Conservation (phyloP, 768 basidiomycete species). For the Kwoniella europaea region DNA sequence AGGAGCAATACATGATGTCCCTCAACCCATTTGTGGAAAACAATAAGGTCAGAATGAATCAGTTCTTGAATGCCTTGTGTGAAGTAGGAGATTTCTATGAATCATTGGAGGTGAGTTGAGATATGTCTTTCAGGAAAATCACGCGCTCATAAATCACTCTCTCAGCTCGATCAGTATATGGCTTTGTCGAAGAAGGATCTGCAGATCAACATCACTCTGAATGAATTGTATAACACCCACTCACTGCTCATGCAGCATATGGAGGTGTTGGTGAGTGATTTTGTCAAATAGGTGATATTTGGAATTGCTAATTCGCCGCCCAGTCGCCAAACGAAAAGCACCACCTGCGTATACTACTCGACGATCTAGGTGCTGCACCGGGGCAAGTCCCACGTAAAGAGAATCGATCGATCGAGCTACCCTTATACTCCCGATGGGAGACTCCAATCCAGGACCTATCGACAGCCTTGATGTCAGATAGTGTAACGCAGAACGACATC, state of each 20-base stretch:
- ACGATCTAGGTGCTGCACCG: conserved; percentile 92
- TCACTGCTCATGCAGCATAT: conserved; percentile 92
- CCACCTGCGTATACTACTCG: conserved; percentile 92
- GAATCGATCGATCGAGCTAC: conserved; percentile 89
- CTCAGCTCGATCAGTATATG: conserved; percentile 99
- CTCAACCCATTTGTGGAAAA: conserved; percentile 98
- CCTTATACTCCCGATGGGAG: conserved; percentile 97
- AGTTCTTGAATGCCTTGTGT: conserved; percentile 93
- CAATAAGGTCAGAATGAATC: conserved; percentile 97
- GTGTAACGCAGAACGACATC: conserved; percentile 97
- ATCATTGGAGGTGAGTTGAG: conserved; percentile 78
- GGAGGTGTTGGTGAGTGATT: conserved; percentile 77
- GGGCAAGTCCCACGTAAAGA: conserved; percentile 97
- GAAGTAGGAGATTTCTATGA: conserved; percentile 99
- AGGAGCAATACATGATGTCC: conserved; percentile 98
- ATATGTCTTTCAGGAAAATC: too few species aligned
- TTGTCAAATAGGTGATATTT: not conserved
- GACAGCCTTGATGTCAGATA: conserved; percentile 83
- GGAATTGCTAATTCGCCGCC: conserved; percentile 9
- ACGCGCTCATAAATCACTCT: not conserved
- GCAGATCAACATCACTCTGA: conserved; percentile 96
- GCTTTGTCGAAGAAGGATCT: conserved; percentile 98
- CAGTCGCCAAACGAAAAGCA: conserved; percentile 98
- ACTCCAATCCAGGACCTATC: conserved; percentile 98
- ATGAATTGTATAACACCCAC: conserved; percentile 99